phyloP scores from a whole-genome alignment of 1,284 basidiomycete genomes.

The Marasmius oreades region DNA sequence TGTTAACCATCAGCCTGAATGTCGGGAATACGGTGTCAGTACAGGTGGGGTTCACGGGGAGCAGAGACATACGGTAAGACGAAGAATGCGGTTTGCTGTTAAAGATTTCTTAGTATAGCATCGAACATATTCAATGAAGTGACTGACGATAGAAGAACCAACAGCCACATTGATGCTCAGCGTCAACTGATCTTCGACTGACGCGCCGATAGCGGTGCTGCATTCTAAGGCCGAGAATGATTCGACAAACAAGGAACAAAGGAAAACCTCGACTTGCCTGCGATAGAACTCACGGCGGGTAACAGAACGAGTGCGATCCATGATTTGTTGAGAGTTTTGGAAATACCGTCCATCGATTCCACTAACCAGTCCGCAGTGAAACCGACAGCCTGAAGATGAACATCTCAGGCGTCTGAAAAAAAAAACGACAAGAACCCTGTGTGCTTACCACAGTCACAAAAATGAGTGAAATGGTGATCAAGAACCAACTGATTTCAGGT shows the following conservation, averaged over 20 bases:
- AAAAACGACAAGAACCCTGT: background rate
- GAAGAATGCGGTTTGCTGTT: slow-evolving; percentile 83
- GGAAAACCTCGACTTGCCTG: slow-evolving; percentile 39
- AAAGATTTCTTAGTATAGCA: slow-evolving; percentile 2
- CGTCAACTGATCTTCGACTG: slow-evolving; percentile 78
- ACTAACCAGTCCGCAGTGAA: slow-evolving; percentile 84
- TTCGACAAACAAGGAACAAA: background rate
- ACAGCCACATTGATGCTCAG: slow-evolving; percentile 80
- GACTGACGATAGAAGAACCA: slow-evolving; percentile 82
- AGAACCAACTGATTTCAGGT: slow-evolving; percentile 57
- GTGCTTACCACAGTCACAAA: slow-evolving; percentile 61
- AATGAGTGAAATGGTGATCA: slow-evolving; percentile 56
- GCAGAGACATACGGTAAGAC: slow-evolving; percentile 58
- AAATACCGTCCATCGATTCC: slow-evolving; percentile 69
- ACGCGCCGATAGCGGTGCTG: slow-evolving; percentile 80
- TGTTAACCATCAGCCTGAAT: slow-evolving; percentile 54
- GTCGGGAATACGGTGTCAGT: background rate
- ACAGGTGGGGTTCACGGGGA: background rate
- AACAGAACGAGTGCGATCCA: slow-evolving; percentile 86
- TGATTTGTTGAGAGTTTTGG: slow-evolving; percentile 60
- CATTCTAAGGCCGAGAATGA: slow-evolving; percentile 34
- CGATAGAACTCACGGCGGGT: slow-evolving; percentile 81
- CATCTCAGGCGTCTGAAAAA: background rate
- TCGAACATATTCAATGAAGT: background rate
- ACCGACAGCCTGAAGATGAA: slow-evolving; percentile 47